phyloP scores from a whole-genome alignment of 1,284 basidiomycete species.

The Puccinia polysora region DNA sequence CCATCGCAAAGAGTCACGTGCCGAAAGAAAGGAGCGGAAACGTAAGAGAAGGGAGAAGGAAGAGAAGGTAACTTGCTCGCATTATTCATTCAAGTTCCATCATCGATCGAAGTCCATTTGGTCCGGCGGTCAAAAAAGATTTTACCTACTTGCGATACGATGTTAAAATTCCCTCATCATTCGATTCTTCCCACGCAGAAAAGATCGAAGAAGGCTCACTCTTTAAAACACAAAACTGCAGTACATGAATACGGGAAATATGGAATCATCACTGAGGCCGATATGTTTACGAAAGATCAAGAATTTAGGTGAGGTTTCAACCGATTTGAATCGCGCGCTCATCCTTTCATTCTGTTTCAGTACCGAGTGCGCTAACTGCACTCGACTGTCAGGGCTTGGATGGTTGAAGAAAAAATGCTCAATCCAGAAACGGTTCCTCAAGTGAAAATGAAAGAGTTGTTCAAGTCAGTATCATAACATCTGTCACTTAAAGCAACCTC shows the following conservation, averaged over 20 bases:
- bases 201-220: slow-evolving; percentile 9
- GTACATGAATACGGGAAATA: slow-evolving; percentile 77
- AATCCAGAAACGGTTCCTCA: slow-evolving; percentile 79
- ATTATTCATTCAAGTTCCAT: not conserved
- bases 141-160: too few relatives aligned
- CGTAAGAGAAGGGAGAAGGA: slow-evolving; percentile 10
- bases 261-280: slow-evolving; percentile 73
- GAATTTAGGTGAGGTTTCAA: slow-evolving; percentile 26
- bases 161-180: not conserved
- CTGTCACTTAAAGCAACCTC: not conserved
- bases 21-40: slow-evolving; percentile 28
- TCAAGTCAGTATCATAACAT: slow-evolving; percentile 56
- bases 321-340: not conserved
- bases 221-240: slow-evolving; percentile 59
- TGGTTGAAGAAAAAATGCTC: slow-evolving; percentile 78
- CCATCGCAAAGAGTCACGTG: slow-evolving; percentile 20
- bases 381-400: slow-evolving; percentile 71
- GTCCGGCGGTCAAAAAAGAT: not conserved
- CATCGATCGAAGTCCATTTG: not conserved
- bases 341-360: too few relatives aligned
- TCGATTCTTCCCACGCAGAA: not conserved
- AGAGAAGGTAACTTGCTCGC: slow-evolving; percentile 13
- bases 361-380: too few relatives aligned
- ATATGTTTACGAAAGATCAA: slow-evolving; percentile 58
- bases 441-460: slow-evolving; percentile 76